Evolutionary conservation across 2,329 filamentous ascomycete species (phyloP).

Genomic region (Neopestalotiopsis sp.): DNA sequence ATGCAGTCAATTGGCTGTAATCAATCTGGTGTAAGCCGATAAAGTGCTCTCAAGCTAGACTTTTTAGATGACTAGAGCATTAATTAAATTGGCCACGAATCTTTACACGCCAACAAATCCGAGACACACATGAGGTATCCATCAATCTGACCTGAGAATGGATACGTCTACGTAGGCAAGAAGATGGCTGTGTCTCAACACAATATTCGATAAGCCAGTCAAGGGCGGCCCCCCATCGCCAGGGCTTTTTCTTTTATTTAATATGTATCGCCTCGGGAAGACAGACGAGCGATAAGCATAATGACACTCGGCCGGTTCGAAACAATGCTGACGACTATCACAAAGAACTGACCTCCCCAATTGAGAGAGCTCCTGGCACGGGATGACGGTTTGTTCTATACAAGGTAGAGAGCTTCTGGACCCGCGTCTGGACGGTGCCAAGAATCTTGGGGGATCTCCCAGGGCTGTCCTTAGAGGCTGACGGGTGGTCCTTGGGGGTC

Average conservation of each 20-base stretch:
- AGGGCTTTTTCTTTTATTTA: neutral
- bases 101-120: neutral
- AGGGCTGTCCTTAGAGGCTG: slow-evolving; percentile 3
- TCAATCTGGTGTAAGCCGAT: neutral
- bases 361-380: neutral
- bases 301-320: slow-evolving; percentile 6
- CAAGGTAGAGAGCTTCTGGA: slow-evolving; percentile 9
- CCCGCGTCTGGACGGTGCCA: slow-evolving; percentile 5
- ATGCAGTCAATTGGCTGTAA: neutral
- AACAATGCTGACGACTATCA: slow-evolving; percentile 11
- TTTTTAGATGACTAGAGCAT: neutral
- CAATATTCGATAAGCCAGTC: neutral
- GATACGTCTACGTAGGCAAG: neutral
- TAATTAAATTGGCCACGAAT: slow-evolving; percentile 1
- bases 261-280: neutral
- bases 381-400: slow-evolving; percentile 1
- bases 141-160: neutral
- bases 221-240: neutral
- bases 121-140: slow-evolving; percentile 2
- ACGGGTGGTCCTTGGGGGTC: slow-evolving; percentile 1
- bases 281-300: neutral
- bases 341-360: slow-evolving; percentile 10
- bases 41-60: neutral
- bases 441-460: slow-evolving; percentile 8
- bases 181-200: neutral